Base-by-base conservation (phyloP, 1,284 basidiomycete genomes). In the Apiotrichum mycotoxinovorans region DNA sequence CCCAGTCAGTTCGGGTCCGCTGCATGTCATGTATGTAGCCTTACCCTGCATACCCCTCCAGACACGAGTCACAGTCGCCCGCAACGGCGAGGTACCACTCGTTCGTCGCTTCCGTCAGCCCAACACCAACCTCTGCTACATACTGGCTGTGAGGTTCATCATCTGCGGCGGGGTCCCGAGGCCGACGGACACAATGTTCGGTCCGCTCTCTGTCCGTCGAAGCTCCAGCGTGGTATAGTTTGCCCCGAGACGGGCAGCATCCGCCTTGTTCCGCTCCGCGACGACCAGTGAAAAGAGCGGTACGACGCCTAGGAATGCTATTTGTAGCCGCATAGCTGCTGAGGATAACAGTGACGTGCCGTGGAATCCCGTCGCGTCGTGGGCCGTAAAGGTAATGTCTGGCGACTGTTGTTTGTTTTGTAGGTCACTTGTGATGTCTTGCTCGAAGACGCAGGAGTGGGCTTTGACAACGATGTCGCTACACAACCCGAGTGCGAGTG, bases 151-250 rank as follows among this genome's bases (percentile, higher is more conserved):
- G 45, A 77, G 53, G 41, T 73, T 71, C 41, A 74, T 42, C 3
- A 57, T 40, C 27, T 67, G 65, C 14, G 58, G 54, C n/a, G 67
- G 68, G 2, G 61, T 68, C 12, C 74, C 74, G 5, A 75, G 41
- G 0, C 58, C 60, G 0, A 70, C 62, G 8, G 51, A 48, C n/a
- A 77, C 51, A 1, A 69, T 62, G 48, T 74, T 75, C 3, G 65
- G 68, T 0, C 69, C 69, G 1, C 63, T 66, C 2, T 60, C 66
- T 3, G 62, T 61, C 5, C 73, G 62, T 38, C 63, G 68, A 11
- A 77, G 54, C 1, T 68, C 66, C 10, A 74, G 53, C 1, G 65
- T 35, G 18, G 67, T 69, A 49, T 67, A 68, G 34, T 18, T 27
- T 51, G 61, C 58, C 0, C 74, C 74, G 8, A 72, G 63, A 2